phyloP scores from a whole-genome alignment of 352 stramenopile species.

The Phytophthora ramorum region DNA sequence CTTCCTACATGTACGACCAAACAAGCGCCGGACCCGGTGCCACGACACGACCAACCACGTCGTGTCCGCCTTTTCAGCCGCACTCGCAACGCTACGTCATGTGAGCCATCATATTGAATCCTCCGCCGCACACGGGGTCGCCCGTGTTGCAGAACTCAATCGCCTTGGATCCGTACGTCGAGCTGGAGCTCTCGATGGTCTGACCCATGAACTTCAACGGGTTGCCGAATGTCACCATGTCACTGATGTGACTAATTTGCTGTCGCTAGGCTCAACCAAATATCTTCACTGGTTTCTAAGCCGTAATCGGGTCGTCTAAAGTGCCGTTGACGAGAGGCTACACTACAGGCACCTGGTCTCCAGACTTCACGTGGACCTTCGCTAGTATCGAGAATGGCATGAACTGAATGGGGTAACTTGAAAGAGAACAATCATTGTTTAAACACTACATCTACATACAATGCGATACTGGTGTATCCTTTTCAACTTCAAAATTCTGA shows the following conservation, averaged over 20 bases:
- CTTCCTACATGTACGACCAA: constrained; percentile 21
- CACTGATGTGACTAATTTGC: too few relatives aligned
- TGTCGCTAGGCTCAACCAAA: too few relatives aligned
- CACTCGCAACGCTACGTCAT: too few relatives aligned
- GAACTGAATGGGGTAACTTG: too few relatives aligned
- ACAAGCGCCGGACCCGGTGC: constrained; percentile 32
- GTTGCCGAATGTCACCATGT: constrained; percentile 45
- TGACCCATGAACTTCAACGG: constrained; percentile 39
- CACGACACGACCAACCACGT: constrained; percentile 48
- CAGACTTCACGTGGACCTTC: too few relatives aligned
- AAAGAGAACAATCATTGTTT: neutral
- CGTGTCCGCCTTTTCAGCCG: too few relatives aligned
- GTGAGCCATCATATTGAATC: too few relatives aligned
- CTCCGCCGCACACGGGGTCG: constrained; percentile 42
- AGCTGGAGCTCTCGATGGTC: constrained; percentile 34
- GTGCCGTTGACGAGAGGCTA: too few relatives aligned
- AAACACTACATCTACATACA: neutral
- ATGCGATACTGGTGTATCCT: neutral
- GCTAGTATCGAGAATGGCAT: too few relatives aligned
- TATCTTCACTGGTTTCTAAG: too few relatives aligned
- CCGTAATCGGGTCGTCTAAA: too few relatives aligned
- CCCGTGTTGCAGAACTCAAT: constrained; percentile 42
- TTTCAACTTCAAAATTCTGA: neutral
- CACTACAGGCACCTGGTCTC: too few relatives aligned
- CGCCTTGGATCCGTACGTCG: constrained; percentile 35